Evolutionary conservation across 2,329 filamentous ascomycete genomes (phyloP).

Genomic region (Lachnellula arida): DNA sequence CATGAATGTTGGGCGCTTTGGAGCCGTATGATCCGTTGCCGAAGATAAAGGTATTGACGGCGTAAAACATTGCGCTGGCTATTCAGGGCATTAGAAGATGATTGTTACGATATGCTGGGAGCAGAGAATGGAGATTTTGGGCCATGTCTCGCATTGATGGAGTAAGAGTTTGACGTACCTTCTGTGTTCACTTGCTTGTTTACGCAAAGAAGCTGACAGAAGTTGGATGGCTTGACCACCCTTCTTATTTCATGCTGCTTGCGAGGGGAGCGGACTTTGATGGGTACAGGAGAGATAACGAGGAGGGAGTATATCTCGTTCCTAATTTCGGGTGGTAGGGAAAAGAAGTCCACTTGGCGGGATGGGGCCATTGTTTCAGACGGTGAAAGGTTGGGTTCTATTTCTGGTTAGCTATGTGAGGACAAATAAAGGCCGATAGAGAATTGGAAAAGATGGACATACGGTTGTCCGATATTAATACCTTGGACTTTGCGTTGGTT

Average conservation of each 20-base stretch:
- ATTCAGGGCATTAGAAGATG: neutral
- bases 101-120: neutral
- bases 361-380: neutral
- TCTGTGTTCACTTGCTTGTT: conserved; percentile 3
- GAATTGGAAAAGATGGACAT: neutral
- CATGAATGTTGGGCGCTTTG: conserved; percentile 1
- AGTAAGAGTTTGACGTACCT: neutral
- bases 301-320: neutral
- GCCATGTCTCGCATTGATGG: too few species aligned
- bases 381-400: neutral
- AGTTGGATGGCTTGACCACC: neutral
- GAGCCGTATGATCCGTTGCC: conserved; percentile 3
- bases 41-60: neutral
- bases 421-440: neutral
- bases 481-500: neutral
- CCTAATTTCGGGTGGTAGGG: neutral
- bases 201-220: neutral
- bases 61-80: neutral
- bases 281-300: neutral
- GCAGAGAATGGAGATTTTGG: neutral
- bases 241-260: neutral
- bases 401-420: neutral
- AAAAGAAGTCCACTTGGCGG: neutral
- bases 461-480: neutral
- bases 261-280: neutral